Base-by-base conservation (phyloP, 2,329 filamentous ascomycete genomes). In the Fusarium tjaetaba region DNA sequence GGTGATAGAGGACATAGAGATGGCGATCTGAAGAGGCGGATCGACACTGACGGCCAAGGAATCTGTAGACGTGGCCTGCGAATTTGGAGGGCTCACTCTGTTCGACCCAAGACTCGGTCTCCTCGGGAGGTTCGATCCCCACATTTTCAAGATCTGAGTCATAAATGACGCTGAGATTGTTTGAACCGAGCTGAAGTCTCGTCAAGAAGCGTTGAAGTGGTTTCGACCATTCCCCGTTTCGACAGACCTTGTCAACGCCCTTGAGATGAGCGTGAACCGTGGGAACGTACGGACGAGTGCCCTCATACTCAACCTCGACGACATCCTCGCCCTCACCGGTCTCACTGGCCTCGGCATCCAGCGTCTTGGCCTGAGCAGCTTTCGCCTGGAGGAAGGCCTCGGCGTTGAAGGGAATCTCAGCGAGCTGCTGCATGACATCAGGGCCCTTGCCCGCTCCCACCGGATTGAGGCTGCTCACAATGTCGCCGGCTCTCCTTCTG, bases 1-100 rank as follows among this genome's bases (percentile, higher is more conserved):
- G 70, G 11, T 73, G 70, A 32, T 73, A 73, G 24, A 73, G 71
- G 32, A 73, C 38, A 39, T 73, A 73, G 24, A 73, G 42, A 49
- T 73, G 71, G 7, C 61, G 20, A 14, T 73, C 71, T 15, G 71
- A 68, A 1, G 62, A 68, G 15, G 70, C 61, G 16, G 71, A 41
- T 45, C 71, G 60, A 34, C 71, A 68, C 20, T 73, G 71, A 4
- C 67, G 71, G 14, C 42, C 64, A 1, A 73, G 28, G 18, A 73
- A 73, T 51, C 59, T 68, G 42, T 73, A 67, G 61, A 64, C 49
- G 22, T 73, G 71, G 20, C 52, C 48, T 3, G 71, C 63, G 34
- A 73, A 73, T 36, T 58, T 73, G 20, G 43, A 46, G 2, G 71
- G 71, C 6, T 45, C 61, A 11, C 71, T 74, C 58, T 68, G 59